Evolutionary conservation across 805 yeast genomes (phyloP).

Genomic region (Candida peoriensis): DNA sequence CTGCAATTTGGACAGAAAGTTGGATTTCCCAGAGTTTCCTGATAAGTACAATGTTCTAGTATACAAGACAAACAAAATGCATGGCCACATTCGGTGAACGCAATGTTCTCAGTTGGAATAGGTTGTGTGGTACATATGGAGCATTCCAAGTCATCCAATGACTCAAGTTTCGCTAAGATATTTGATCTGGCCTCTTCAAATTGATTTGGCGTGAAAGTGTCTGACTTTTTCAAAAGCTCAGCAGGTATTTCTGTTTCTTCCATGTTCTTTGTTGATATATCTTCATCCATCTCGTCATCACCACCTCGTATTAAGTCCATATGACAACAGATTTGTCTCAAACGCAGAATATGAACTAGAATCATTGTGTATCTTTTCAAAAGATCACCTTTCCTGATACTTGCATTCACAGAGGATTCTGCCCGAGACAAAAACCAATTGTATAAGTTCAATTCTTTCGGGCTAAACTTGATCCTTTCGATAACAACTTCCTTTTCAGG

Average conservation of each 20-base stretch:
- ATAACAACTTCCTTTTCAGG: conserved; percentile 73
- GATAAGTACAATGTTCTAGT: conserved; percentile 69
- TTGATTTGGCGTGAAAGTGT: conserved; percentile 12
- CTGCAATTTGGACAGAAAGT: conserved; percentile 79
- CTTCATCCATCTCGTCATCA: conserved; percentile 49
- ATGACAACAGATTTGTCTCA: conserved; percentile 89
- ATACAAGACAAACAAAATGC: conserved; percentile 71
- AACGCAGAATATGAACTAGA: conserved; percentile 73
- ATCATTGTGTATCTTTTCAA: conserved; percentile 71
- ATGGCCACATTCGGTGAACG: conserved; percentile 78
- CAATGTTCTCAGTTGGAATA: conserved; percentile 45
- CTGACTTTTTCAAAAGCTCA: conserved; percentile 10
- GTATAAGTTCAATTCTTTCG: conserved; percentile 61
- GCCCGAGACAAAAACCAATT: conserved; percentile 66
- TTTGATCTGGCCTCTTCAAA: conserved; percentile 13
- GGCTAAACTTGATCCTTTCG: conserved; percentile 61
- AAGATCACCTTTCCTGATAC: conserved; percentile 60
- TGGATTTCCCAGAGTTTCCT: conserved; percentile 38
- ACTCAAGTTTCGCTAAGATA: conserved; percentile 28
- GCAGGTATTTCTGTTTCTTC: conserved; percentile 13
- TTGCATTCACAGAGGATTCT: conserved; percentile 52
- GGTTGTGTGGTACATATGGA: conserved; percentile 77
- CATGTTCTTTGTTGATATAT: conserved; percentile 23
- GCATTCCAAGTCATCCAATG: conserved; percentile 57
- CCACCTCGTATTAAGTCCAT: conserved; percentile 53